phyloP scores from a whole-genome alignment of 2,329 filamentous ascomycete genomes.

The Trichoderma endophyticum region DNA sequence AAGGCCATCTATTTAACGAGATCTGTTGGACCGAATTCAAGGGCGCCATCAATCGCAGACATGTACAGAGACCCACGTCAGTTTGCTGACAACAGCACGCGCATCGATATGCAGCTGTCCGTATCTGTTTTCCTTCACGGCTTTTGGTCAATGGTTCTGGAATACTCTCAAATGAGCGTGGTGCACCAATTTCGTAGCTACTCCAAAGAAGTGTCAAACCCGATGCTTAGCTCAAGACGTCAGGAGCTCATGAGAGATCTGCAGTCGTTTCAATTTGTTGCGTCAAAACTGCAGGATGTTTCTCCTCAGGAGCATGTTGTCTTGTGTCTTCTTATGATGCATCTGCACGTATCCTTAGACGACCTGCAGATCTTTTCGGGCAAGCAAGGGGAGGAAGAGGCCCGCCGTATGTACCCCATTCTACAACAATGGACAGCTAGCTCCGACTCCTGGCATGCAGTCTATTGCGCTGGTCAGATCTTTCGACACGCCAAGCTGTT shows the following conservation, averaged over 20 bases:
- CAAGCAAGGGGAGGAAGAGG: constrained; percentile 64
- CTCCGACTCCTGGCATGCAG: constrained; percentile 53
- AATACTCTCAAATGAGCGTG: constrained; percentile 60
- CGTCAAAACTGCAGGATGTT: constrained; percentile 42
- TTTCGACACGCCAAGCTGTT: constrained; percentile 57
- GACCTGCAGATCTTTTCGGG: constrained; percentile 67
- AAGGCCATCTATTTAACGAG: constrained; percentile 54
- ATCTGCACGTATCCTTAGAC: constrained; percentile 61
- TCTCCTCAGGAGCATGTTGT: constrained; percentile 47
- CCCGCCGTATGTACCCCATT: constrained; percentile 54
- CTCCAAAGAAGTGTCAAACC: constrained; percentile 40
- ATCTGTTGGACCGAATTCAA: constrained; percentile 36
- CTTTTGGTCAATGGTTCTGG: constrained; percentile 63
- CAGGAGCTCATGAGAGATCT: constrained; percentile 61
- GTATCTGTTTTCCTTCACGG: constrained; percentile 61
- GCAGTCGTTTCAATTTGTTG: constrained; percentile 43
- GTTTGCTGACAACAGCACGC: constrained; percentile 46
- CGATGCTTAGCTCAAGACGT: constrained; percentile 54
- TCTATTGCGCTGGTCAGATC: constrained; percentile 68
- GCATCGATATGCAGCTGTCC: constrained; percentile 55
- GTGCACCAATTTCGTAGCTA: constrained; percentile 48
- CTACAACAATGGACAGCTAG: constrained; percentile 59
- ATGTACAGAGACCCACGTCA: constrained; percentile 55
- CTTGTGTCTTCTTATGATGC: constrained; percentile 57
- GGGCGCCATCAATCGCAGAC: constrained; percentile 52